A percentile compares a stretch with the other conserved stretches of the same genome.
These are phyloP conservation scores for Ophiocordyceps camponoti-floridani DNA, from an alignment of 2,329 filamentous ascomycete genomes.

Conservation along the genomic window DNA sequence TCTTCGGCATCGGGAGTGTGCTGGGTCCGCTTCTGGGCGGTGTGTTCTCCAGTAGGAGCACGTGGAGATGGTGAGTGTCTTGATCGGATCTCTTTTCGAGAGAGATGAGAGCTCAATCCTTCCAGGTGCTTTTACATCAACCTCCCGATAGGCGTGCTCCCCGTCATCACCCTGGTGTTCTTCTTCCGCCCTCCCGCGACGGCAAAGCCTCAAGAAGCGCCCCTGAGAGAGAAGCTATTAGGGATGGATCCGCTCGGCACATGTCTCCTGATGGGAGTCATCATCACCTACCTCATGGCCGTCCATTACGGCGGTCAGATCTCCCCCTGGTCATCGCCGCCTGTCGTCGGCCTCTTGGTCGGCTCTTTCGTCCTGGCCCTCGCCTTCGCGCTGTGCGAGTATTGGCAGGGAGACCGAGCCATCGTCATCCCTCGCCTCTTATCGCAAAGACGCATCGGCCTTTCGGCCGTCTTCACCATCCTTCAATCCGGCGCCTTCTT, in stretches of 20 bases:
- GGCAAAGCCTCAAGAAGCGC: conserved; percentile 17
- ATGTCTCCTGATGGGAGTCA: conserved; percentile 23
- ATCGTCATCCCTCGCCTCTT: conserved; percentile 21
- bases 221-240: conserved; percentile 23
- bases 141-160: conserved; percentile 17
- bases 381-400: conserved; percentile 19
- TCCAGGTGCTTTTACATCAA: conserved; percentile 16
- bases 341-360: conserved; percentile 24
- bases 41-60: conserved; percentile 17
- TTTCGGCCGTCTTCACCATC: conserved; percentile 21
- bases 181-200: conserved; percentile 23
- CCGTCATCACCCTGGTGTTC: conserved; percentile 16
- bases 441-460: neutral
- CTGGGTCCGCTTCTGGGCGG: conserved; percentile 19
- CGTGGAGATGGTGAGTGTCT: conserved; percentile 17
- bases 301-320: conserved; percentile 28
- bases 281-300: conserved; percentile 25
- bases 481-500: conserved; percentile 20
- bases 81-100: neutral
- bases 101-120: neutral
- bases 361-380: conserved; percentile 16
- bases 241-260: conserved; percentile 30
- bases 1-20: conserved; percentile 17
- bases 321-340: conserved; percentile 21
- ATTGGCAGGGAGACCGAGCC: conserved; percentile 24